Base-by-base conservation (phyloP, 1,284 basidiomycete genomes). In the Wallemia mellicola region DNA sequence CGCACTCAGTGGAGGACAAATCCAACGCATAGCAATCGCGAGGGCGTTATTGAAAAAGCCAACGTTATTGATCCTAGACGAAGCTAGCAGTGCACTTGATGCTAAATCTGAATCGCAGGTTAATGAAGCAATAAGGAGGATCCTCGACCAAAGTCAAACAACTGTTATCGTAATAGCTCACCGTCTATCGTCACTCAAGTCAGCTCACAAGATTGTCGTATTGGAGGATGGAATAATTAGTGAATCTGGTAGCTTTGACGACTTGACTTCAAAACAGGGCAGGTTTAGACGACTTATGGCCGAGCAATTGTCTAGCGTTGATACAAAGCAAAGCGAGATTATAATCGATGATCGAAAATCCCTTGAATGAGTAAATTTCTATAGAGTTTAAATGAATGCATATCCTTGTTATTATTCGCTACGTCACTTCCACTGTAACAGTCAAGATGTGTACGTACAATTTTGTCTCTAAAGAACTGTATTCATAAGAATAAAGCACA, bases 1-100 rank as follows among this genome's bases (percentile, higher is more conserved):
- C 5, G 67, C 66, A 61, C 60, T 73, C 24, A 70, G 67, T 48
- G 74, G 73, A 28, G 74, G 74, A 0, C 74, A 75, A 62, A 65
- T 70, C 27, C 74, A 75, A 61, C 65, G 74, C 11, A 65, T 61
- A 63, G 59, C 58, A 56, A 54, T 27, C 19, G 59, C 24, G 38
- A 9, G 33, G 9, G 38, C 38, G 5, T n/a, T 48, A 11, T 17
- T 48, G 5, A 48, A 48, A 22, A 7, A n/a, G 22, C 38, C 38
- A 7, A n/a, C 38, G 3, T 48, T 48, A n/a, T n/a, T 48, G 14
- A n/a, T 48, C 9, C 38, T 48, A 5, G 38, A 48, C 19, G 38
- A 48, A n/a, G 38, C 38, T 11, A 48, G 38, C 38, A 48, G 38
- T n/a, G 38, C 38, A n/a, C 38, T 48, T 3, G 38, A 48, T n/a